These are phyloP conservation scores for Rhynchospora pubera DNA, from an alignment of 176 grass and related monocot species.

Conservation along the genomic window DNA sequence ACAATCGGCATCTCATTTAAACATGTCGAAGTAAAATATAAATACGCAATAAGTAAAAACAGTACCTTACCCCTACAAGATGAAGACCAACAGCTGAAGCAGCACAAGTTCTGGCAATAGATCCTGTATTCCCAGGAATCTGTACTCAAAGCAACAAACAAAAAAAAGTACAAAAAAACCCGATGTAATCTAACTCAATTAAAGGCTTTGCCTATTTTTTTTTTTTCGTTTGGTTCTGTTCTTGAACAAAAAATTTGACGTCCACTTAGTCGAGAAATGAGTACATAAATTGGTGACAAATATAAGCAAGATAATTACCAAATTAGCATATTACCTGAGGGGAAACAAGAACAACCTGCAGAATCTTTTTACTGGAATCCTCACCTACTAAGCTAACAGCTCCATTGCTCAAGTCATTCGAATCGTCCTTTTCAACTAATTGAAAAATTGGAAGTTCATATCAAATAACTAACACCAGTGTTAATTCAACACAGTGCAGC, in stretches of 20 bases:
- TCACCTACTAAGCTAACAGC: conserved; percentile 28
- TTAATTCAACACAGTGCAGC: background rate
- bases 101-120: conserved; percentile 81
- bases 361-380: conserved; percentile 35
- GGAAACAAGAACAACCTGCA: conserved; percentile 86
- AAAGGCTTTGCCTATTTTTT: background rate
- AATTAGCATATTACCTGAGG: conserved; percentile 50
- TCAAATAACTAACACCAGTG: background rate
- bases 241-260: background rate
- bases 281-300: no score
- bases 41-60: background rate
- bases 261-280: background rate
- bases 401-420: conserved; percentile 28
- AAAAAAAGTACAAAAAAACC: background rate
- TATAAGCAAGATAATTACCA: background rate
- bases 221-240: background rate
- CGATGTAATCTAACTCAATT: background rate
- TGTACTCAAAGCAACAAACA: conserved; percentile 11
- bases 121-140: conserved; percentile 96
- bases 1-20: background rate
- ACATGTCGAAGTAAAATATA: background rate
- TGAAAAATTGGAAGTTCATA: background rate
- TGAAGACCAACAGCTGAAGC: conserved; percentile 80
- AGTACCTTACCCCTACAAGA: conserved; percentile 98
- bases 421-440: conserved; percentile 18